A percentile compares a stretch with the other conserved stretches of the same genome.
phyloP scores from a whole-genome alignment of 2,329 filamentous ascomycete species.

The Ascochyta fabae region DNA sequence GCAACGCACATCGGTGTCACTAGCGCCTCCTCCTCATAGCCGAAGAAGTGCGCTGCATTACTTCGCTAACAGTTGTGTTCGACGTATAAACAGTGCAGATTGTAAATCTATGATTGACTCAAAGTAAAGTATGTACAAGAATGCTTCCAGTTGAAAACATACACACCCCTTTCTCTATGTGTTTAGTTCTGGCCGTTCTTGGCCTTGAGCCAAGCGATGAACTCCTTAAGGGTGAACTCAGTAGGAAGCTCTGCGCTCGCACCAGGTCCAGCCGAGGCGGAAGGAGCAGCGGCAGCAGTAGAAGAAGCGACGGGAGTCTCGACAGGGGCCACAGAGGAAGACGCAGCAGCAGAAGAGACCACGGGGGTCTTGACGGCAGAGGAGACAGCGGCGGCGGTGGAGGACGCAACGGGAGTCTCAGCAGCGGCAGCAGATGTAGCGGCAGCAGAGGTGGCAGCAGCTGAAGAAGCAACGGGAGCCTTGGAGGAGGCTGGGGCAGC shows the following conservation, averaged over 20 bases:
- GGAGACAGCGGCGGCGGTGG: conserved; percentile 1
- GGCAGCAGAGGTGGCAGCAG: conserved; percentile 5
- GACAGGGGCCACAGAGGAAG: conserved; percentile 3
- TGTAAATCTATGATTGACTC: neutral
- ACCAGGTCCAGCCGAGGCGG: conserved; percentile 17
- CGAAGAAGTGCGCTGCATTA: too few species aligned
- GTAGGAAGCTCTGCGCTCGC: conserved; percentile 26
- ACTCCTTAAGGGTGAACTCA: conserved; percentile 36
- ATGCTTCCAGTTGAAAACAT: neutral
- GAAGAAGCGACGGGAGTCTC: conserved; percentile 8
- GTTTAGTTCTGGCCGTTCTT: conserved; percentile 23
- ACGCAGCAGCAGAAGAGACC: conserved; percentile 6
- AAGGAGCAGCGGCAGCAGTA: conserved; percentile 9
- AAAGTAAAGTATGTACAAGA: conserved; percentile 24
- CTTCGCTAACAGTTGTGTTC: too few species aligned
- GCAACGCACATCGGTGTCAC: too few species aligned
- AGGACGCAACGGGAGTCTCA: conserved; percentile 12
- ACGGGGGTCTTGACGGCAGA: conserved; percentile 9
- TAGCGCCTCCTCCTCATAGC: too few species aligned
- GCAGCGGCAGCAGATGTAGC: conserved; percentile 2
- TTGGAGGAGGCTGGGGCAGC: conserved; percentile 17
- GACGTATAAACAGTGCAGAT: too few species aligned
- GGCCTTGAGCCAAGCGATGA: conserved; percentile 37
- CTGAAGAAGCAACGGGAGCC: conserved; percentile 13
- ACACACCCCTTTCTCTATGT: neutral